These are phyloP conservation scores for Vigna nakashimae DNA, from an alignment of 306 rosid species.

Conservation along the genomic window DNA sequence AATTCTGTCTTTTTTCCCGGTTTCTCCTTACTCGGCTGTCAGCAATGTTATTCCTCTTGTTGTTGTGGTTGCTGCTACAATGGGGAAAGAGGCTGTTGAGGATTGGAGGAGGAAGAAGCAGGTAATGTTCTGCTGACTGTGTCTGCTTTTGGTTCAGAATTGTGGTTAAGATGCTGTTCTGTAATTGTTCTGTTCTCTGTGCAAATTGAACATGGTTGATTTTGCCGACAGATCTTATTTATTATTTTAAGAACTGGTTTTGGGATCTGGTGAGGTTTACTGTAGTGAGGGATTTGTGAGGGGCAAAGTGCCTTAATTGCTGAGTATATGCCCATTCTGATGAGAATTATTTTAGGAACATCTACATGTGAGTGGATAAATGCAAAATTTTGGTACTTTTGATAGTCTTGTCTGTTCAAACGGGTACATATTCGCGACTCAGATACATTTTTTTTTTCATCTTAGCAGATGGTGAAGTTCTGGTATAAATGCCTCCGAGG, in stretches of 20 bases:
- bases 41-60: constrained; percentile 85
- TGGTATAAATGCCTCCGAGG: background rate
- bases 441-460: too few relatives aligned
- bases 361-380: background rate
- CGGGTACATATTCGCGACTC: background rate
- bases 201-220: background rate
- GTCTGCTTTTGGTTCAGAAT: constrained; percentile 14
- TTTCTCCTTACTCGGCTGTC: constrained; percentile 78
- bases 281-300: constrained; percentile 2
- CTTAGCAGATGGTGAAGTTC: too few relatives aligned
- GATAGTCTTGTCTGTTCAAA: background rate
- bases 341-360: constrained; percentile 3
- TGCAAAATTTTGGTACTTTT: constrained; percentile 10
- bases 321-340: background rate
- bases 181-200: constrained; percentile 4
- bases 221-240: background rate
- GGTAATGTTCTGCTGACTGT: constrained; percentile 53
- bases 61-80: constrained; percentile 77
- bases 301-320: background rate
- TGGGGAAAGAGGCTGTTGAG: constrained; percentile 83
- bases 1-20: constrained; percentile 69
- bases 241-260: background rate
- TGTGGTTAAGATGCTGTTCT: constrained; percentile 24
- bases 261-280: constrained; percentile 16
- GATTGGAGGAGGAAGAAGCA: constrained; percentile 83